phyloP scores from a whole-genome alignment of 2,329 filamentous ascomycete genomes.

The Ilyonectria mors-panacis region DNA sequence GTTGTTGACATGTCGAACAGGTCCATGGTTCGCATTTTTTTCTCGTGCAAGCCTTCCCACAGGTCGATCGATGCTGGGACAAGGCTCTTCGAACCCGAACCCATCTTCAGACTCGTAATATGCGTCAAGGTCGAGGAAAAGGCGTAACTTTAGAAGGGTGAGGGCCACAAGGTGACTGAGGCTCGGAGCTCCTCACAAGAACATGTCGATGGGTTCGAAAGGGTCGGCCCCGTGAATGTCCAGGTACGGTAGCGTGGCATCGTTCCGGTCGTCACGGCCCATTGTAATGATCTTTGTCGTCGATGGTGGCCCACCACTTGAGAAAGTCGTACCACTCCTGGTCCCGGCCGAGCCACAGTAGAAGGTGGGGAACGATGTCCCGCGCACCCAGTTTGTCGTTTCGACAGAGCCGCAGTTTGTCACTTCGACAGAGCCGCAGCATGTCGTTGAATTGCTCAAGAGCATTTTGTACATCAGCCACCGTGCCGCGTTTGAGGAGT shows the following conservation, averaged over 20 bases:
- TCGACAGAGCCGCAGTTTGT: conserved; percentile 40
- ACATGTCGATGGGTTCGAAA: conserved; percentile 7
- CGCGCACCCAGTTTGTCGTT: conserved; percentile 42
- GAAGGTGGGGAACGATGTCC: conserved; percentile 41
- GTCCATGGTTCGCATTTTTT: conserved; percentile 1
- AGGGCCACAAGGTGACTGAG: conserved; percentile 31
- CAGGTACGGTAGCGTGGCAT: not conserved
- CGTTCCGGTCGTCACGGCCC: not conserved
- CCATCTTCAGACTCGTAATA: not conserved
- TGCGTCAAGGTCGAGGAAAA: conserved; percentile 22
- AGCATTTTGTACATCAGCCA: conserved; percentile 51
- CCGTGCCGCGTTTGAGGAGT: conserved; percentile 41
- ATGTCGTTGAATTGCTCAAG: conserved; percentile 58
- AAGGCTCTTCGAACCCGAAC: not conserved
- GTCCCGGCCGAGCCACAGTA: conserved; percentile 51
- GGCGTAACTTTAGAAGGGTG: conserved; percentile 28
- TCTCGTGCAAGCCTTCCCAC: conserved; percentile 5
- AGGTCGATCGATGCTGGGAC: conserved; percentile 6
- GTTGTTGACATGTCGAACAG: not conserved
- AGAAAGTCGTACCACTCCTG: conserved; percentile 45
- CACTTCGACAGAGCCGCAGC: conserved; percentile 38
- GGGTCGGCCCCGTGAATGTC: not conserved
- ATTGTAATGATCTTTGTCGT: not conserved
- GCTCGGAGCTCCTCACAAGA: conserved; percentile 5
- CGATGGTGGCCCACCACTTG: conserved; percentile 5